phyloP scores from a whole-genome alignment of 1,284 basidiomycete species.

The Trichosporon sp. region DNA sequence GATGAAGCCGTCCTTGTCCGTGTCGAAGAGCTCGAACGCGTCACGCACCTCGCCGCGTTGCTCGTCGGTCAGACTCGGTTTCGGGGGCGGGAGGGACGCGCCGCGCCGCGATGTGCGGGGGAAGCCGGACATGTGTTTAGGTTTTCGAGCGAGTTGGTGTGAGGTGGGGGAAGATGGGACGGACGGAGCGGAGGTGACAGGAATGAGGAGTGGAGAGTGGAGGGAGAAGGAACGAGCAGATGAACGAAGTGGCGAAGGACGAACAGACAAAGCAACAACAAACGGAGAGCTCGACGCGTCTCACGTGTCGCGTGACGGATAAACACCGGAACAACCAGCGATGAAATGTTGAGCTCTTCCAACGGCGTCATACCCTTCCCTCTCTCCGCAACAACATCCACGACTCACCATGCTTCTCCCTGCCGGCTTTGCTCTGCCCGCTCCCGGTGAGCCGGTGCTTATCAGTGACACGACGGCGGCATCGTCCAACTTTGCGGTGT shows the following conservation, averaged over 20 bases:
- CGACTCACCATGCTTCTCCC: background rate
- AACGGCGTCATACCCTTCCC: background rate
- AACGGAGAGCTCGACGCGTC: constrained; percentile 5
- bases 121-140: constrained; percentile 30
- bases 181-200: too few relatives aligned
- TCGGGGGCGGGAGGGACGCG: constrained; percentile 27
- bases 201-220: background rate
- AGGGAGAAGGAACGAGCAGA: background rate
- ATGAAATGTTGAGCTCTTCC: background rate
- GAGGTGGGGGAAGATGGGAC: too few relatives aligned
- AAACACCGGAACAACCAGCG: background rate
- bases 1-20: constrained; percentile 94
- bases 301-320: constrained; percentile 7
- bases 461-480: constrained; percentile 52
- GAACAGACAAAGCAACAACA: background rate
- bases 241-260: background rate
- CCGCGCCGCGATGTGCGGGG: constrained; percentile 26
- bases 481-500: constrained; percentile 46
- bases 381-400: background rate
- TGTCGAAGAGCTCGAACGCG: constrained; percentile 98
- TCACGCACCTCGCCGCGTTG: constrained; percentile 98
- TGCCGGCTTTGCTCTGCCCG: constrained; percentile 8
- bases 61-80: constrained; percentile 85
- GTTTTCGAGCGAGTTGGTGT: too few relatives aligned
- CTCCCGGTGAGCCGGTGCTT: constrained; percentile 25